Percentiles rank a stretch among this genome's conserved stretches.
Conservation (phyloP, 2,329 filamentous ascomycete species). For the Clarireedia monteithiana region DNA sequence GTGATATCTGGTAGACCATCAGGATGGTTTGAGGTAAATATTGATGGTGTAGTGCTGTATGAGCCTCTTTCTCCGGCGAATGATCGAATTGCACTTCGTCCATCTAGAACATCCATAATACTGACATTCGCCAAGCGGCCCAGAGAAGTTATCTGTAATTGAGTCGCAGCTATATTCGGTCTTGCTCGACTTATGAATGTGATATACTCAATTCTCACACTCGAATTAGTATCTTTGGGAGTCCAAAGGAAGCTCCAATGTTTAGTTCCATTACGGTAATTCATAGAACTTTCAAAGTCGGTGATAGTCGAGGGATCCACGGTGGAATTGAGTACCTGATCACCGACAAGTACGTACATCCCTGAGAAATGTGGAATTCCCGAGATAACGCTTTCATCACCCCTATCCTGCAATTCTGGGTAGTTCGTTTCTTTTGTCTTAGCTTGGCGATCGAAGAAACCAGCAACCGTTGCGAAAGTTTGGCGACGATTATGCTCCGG, state of each 20-base stretch:
- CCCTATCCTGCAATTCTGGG: constrained; percentile 53
- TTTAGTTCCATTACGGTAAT: constrained; percentile 4
- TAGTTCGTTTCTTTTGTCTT: constrained; percentile 51
- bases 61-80: constrained; percentile 44
- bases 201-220: constrained; percentile 51
- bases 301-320: constrained; percentile 47
- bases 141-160: constrained; percentile 9
- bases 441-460: constrained; percentile 56
- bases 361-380: constrained; percentile 60
- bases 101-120: constrained; percentile 55
- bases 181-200: constrained; percentile 15
- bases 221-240: constrained; percentile 40
- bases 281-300: constrained; percentile 53
- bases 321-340: constrained; percentile 49
- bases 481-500: constrained; percentile 56
- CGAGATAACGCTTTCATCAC: constrained; percentile 56
- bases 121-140: constrained; percentile 32
- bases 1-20: constrained; percentile 49
- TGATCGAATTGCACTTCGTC: constrained; percentile 53
- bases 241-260: constrained; percentile 11
- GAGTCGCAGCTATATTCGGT: constrained; percentile 12
- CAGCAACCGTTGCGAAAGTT: constrained; percentile 58
- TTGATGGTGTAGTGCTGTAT: constrained; percentile 38
- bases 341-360: constrained; percentile 45
- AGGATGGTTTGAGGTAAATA: constrained; percentile 55